Base-by-base conservation (phyloP, 139 green algal genomes). In the Microglena sp. region DNA sequence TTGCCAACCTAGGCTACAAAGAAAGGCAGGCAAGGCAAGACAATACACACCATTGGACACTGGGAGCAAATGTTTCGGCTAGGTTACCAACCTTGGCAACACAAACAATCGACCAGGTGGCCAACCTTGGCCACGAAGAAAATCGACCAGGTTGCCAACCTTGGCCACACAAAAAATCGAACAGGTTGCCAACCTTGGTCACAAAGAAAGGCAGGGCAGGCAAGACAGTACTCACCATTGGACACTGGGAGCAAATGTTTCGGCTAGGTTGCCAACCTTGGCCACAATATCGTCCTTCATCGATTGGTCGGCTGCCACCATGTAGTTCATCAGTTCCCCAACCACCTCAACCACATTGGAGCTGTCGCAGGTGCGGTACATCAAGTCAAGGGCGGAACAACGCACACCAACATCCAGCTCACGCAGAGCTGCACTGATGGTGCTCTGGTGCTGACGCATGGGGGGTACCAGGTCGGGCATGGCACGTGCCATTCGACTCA, bases 331-430 rank as follows among this genome's bases (percentile, higher is more conserved):
- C 64, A 93, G 83, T 43, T 57, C 55, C 15, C 24, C 29, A 33
- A 68, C 68, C 28, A 96, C 85, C 5, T 80, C 80, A 1, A 74
- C 66, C 27, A 82, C 87, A 57, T 83, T 92, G 33, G 40, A 45
- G 28, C 53, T 40, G 77, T 91, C 88, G 75, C 86, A 95, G 82
- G 93, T 91, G 62, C 79, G 81, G 77, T 94, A 92, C n/a, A 98
- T 77, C 63, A 99, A 76, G 77, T 97, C 92, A 33, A 68, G 45
- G 45, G 45, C n/a, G n/a, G n/a, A n/a, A n/a, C n/a, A n/a, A n/a
- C n/a, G n/a, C n/a, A n/a, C n/a, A n/a, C n/a, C n/a, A 33, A 96
- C 84, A 76, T 99, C 94, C n/a, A 86, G 62, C 72, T 99, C 93
- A 60, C 83, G 80, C 54, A 84, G 77, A 33, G 66, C 78, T 45